Evolutionary conservation across 2,329 filamentous ascomycete species (phyloP).

Genomic region (Fusarium luffae): DNA sequence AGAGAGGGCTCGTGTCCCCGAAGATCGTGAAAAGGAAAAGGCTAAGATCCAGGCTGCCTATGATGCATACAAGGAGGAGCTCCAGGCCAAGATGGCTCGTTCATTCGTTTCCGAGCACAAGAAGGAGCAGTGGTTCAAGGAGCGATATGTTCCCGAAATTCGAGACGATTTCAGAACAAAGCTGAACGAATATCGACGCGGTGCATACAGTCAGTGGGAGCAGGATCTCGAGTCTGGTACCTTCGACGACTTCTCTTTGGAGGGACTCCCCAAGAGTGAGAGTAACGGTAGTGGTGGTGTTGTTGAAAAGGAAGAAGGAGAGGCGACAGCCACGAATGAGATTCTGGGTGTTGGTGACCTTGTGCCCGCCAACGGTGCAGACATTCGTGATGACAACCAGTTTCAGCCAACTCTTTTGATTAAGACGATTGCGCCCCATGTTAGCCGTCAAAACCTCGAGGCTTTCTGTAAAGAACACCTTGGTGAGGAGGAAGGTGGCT

Average conservation of each 20-base stretch:
- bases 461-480: slow-evolving; percentile 94
- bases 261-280: slow-evolving; percentile 93
- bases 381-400: slow-evolving; percentile 88
- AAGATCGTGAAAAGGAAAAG: slow-evolving; percentile 83
- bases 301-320: slow-evolving; percentile 94
- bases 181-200: slow-evolving; percentile 82
- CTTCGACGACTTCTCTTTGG: slow-evolving; percentile 94
- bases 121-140: slow-evolving; percentile 96
- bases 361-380: slow-evolving; percentile 83
- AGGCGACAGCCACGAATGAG: slow-evolving; percentile 90
- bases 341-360: slow-evolving; percentile 93
- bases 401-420: slow-evolving; percentile 93
- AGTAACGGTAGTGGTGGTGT: slow-evolving; percentile 87
- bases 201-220: slow-evolving; percentile 87
- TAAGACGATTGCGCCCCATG: slow-evolving; percentile 97
- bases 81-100: slow-evolving; percentile 83
- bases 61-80: slow-evolving; percentile 74
- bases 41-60: slow-evolving; percentile 79
- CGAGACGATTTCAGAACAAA: slow-evolving; percentile 78
- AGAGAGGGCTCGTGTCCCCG: slow-evolving; percentile 71
- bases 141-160: slow-evolving; percentile 89
- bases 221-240: slow-evolving; percentile 84
- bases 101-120: slow-evolving; percentile 93
- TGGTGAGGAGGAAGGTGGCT: slow-evolving; percentile 89
- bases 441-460: slow-evolving; percentile 92